Conservation (phyloP, 1,139 yeast genomes). For the Geotrichum reessii region DNA sequence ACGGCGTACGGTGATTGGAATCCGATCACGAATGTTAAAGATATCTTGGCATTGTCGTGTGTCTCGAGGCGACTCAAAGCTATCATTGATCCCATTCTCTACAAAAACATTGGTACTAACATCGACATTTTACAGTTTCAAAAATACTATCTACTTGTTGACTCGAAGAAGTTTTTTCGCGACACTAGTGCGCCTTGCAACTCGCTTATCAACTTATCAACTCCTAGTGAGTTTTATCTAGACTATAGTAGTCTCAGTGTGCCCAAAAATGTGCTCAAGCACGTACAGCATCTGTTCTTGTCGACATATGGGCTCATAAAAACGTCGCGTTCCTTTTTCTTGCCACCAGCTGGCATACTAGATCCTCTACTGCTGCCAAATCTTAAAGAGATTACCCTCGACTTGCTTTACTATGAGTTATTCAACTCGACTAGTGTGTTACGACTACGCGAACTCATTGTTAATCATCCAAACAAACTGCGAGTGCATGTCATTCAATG, state of each 20-base stretch:
- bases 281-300: neutral
- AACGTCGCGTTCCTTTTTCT: neutral
- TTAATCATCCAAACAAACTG: neutral
- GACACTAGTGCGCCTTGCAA: neutral
- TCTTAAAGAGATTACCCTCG: neutral
- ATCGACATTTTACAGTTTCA: neutral
- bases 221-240: neutral
- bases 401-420: neutral
- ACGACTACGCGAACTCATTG: neutral
- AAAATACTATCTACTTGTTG: neutral
- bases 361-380: neutral
- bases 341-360: constrained; percentile 1
- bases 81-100: neutral
- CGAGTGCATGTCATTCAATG: neutral
- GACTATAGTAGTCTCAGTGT: neutral
- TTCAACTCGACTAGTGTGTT: neutral
- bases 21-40: neutral
- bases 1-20: constrained; percentile 2
- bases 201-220: neutral
- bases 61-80: neutral
- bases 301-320: neutral
- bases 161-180: neutral
- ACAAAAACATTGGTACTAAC: neutral
- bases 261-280: neutral
- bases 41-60: neutral